These are phyloP conservation scores for Hypholoma fasciculare DNA, from an alignment of 768 basidiomycete genomes.

Conservation along the genomic window DNA sequence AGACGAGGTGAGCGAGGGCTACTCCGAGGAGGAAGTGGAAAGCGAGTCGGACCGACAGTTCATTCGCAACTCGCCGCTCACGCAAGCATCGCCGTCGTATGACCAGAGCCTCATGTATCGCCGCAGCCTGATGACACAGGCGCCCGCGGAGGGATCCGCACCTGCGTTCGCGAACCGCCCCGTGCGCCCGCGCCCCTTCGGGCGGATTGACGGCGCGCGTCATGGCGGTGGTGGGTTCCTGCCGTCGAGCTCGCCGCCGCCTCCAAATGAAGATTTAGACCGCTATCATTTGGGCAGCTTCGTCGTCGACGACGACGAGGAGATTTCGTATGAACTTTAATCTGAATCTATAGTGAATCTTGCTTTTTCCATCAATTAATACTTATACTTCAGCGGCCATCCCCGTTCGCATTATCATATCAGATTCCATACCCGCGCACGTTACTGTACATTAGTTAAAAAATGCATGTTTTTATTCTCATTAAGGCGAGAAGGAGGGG, in stretches of 20 bases:
- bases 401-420: no score
- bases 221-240: slow-evolving; percentile 5
- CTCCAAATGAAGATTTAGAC: slow-evolving; percentile 52
- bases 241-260: slow-evolving; percentile 63
- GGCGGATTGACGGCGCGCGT: slow-evolving; percentile 29
- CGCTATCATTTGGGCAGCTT: slow-evolving; percentile 78
- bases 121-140: slow-evolving; percentile 74
- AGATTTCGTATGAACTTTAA: slow-evolving; percentile 46
- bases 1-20: slow-evolving; percentile 70
- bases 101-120: slow-evolving; percentile 72
- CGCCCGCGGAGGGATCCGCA: slow-evolving; percentile 35
- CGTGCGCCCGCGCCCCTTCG: slow-evolving; percentile 42
- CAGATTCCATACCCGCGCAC: no score
- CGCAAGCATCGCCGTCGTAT: slow-evolving; percentile 71
- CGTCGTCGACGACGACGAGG: slow-evolving; percentile 77
- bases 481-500: no score
- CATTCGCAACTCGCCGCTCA: slow-evolving; percentile 59
- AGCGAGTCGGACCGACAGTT: slow-evolving; percentile 71
- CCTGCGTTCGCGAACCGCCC: slow-evolving; percentile 62
- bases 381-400: no score
- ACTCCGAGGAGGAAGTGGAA: slow-evolving; percentile 58
- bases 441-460: no score
- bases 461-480: no score
- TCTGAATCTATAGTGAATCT: no score
- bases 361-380: no score